These are phyloP conservation scores for Penicillium crustosum DNA, from an alignment of 2,329 filamentous ascomycete genomes.

Conservation along the genomic window DNA sequence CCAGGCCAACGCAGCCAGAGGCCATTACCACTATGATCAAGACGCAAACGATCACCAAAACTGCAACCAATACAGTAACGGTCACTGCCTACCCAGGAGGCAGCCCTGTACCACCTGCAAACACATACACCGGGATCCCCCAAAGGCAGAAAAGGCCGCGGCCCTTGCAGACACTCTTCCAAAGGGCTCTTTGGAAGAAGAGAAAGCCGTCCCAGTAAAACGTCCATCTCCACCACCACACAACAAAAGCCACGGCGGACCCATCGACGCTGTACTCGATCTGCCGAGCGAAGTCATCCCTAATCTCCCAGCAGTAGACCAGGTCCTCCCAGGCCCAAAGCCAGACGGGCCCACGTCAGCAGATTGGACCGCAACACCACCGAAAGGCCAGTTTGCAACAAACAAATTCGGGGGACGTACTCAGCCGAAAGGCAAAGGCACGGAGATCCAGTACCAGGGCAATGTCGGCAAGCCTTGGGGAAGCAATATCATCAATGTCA, in stretches of 20 bases:
- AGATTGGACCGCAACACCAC: conserved; percentile 26
- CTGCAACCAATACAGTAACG: conserved; percentile 10
- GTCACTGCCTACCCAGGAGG: conserved; percentile 9
- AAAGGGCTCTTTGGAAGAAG: neutral
- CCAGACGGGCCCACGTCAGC: conserved; percentile 4
- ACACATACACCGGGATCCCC: neutral
- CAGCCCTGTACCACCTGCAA: neutral
- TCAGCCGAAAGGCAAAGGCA: conserved; percentile 21
- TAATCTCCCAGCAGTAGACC: conserved; percentile 9
- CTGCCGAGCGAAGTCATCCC: conserved; percentile 14
- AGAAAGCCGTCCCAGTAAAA: conserved; percentile 4
- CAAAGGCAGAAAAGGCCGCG: neutral
- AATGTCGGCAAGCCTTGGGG: conserved; percentile 43
- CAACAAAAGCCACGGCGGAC: neutral
- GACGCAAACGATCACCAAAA: conserved; percentile 14
- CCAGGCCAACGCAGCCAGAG: neutral
- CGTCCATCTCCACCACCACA: neutral
- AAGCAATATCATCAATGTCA: conserved; percentile 42
- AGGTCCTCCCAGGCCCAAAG: conserved; percentile 8
- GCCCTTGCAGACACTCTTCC: conserved; percentile 1
- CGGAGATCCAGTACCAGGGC: conserved; percentile 31
- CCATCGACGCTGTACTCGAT: neutral
- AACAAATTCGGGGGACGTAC: conserved; percentile 36
- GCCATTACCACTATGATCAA: conserved; percentile 13
- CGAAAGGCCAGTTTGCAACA: conserved; percentile 21